These are phyloP conservation scores for Cubamyces sp. DNA, from an alignment of 768 basidiomycete species.

Conservation along the genomic window DNA sequence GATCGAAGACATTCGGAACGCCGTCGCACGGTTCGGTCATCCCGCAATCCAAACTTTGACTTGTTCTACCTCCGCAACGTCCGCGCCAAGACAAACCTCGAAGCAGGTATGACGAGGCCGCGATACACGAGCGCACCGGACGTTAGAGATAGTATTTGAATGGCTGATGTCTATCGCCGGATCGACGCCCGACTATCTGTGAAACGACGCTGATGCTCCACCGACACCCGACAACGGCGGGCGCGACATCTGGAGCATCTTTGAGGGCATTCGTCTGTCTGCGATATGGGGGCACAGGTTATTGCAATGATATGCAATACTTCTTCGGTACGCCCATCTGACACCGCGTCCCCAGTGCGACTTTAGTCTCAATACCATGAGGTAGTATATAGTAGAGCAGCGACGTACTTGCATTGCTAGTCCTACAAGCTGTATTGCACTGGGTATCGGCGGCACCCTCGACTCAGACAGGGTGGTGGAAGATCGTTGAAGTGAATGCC, in stretches of 20 bases:
- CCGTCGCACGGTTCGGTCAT: neutral
- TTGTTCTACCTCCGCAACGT: conserved; percentile 13
- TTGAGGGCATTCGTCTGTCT: neutral
- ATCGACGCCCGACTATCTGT: neutral
- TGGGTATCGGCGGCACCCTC: no score
- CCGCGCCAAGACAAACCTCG: neutral
- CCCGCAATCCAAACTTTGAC: neutral
- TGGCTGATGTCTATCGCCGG: neutral
- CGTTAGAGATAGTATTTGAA: neutral
- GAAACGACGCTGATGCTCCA: neutral
- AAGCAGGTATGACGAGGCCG: neutral
- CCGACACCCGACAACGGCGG: neutral
- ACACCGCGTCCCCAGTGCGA: no score
- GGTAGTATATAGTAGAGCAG: no score
- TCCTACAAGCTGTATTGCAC: no score
- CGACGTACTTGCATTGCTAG: no score
- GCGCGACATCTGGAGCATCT: neutral
- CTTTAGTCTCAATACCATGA: no score
- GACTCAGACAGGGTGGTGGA: no score
- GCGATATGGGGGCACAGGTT: no score
- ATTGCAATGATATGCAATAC: no score
- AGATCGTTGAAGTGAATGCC: no score
- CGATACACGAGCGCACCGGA: neutral
- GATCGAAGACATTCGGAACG: conserved; percentile 5
- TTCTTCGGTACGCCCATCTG: no score